These are phyloP conservation scores for Metschnikowia colocasiae DNA, from an alignment of 805 yeast species.

Conservation along the genomic window DNA sequence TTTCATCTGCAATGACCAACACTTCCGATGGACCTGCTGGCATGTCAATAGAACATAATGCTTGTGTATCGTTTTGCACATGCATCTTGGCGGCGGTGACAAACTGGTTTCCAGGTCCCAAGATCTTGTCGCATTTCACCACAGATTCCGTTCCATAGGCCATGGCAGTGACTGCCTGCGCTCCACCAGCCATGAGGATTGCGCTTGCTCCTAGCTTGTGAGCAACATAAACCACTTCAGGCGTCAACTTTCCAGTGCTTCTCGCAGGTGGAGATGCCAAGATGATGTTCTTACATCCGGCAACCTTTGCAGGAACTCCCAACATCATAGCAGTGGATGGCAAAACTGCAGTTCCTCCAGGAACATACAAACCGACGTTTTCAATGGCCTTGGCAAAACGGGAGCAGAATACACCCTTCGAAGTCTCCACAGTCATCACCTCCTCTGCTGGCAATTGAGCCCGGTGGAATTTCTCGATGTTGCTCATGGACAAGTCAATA, in stretches of 20 bases:
- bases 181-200: slow-evolving; percentile 97
- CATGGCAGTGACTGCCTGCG: slow-evolving; percentile 98
- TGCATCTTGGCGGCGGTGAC: slow-evolving; percentile 99
- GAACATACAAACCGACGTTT: slow-evolving; percentile 91
- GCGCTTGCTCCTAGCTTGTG: slow-evolving; percentile 88
- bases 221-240: slow-evolving; percentile 97
- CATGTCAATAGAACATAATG: slow-evolving; percentile 96
- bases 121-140: slow-evolving; percentile 91
- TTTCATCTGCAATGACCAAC: slow-evolving; percentile 84
- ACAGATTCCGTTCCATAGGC: slow-evolving; percentile 95
- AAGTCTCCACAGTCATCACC: slow-evolving; percentile 79
- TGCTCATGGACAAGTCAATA: slow-evolving; percentile 83
- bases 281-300: slow-evolving; percentile 89
- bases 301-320: slow-evolving; percentile 98
- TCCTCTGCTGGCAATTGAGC: slow-evolving; percentile 79
- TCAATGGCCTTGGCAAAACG: slow-evolving; percentile 95
- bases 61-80: slow-evolving; percentile 92
- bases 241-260: slow-evolving; percentile 86
- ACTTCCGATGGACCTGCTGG: slow-evolving; percentile 99
- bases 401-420: slow-evolving; percentile 91
- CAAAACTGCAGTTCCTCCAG: slow-evolving; percentile 98
- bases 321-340: slow-evolving; percentile 98
- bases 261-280: slow-evolving; percentile 93
- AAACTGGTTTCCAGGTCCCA: slow-evolving; percentile 99
- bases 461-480: slow-evolving; percentile 86